Evolutionary conservation across 192 early-diverging fungal species (phyloP), one percentile per base, ranked within the genome.

Genomic region (Gigaspora rosea): DNA sequence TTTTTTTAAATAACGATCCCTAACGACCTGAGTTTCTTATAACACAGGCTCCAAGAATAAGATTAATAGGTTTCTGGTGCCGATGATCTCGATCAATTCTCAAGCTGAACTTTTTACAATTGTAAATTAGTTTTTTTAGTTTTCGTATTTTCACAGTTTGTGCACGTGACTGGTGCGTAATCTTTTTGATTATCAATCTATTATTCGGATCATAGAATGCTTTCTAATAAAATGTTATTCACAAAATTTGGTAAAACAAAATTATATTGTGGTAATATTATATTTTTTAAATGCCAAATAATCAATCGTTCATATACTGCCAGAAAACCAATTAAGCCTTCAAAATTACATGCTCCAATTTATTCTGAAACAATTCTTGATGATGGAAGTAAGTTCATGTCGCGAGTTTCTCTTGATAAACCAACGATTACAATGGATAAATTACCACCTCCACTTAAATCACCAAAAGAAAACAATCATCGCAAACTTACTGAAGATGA

Each of bases 401-500:
- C 71, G 4, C 54, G 71, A 20, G 54, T 46, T 5, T 52, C 71
- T 58, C 27, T 50, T 4, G 10, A n/a, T 2, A 18, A 52, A 11
- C 33, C 22, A 35, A 56, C 16, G 18, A 47, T 47, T 51, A 20
- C 71, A 4, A 11, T 58, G 16, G 71, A 73, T 47, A 16, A 56
- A 47, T 59, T 73, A 58, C 71, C 71, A 58, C 71, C 71, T 46
- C 71, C 71, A 58, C 33, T 73, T 58, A 73, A 46, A 58, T 22
- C 51, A 12, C 56, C 57, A 20, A 56, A 73, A 73, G 1, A 73
- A 27, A 56, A 73, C 22, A 58, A 32, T 46, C 36, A 73, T 58
- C 54, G 49, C 46, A 36, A 36, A 35, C 46, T 80, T 13, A 77
- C 78, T 13, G 76, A 83, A 47, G 72, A 51, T 10, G 62, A 81